phyloP scores from a whole-genome alignment of 2,329 filamentous ascomycete species.

The Aspergillus flavus region DNA sequence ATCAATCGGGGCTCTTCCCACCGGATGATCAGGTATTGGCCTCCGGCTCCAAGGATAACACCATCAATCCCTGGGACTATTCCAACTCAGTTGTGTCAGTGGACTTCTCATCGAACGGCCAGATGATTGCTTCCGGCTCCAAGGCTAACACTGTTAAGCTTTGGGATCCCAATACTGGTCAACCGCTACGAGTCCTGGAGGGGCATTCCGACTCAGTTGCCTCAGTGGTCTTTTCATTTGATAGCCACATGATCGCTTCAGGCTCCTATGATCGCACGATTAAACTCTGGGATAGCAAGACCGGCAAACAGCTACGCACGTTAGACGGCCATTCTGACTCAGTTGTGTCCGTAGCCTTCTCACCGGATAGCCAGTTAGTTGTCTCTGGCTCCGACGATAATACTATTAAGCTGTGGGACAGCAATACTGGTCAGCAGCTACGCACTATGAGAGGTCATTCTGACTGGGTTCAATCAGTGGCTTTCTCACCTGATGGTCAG shows the following conservation, averaged over 20 bases:
- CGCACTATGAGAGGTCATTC: background rate
- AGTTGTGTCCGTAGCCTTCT: background rate
- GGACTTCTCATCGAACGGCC: background rate
- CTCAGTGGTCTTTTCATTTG: background rate
- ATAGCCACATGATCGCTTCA: background rate
- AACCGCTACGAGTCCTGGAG: conserved; percentile 15
- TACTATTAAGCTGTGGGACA: background rate
- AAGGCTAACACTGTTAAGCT: background rate
- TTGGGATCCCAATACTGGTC: background rate
- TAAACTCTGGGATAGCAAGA: background rate
- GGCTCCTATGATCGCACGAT: background rate
- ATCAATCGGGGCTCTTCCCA: background rate
- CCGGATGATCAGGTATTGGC: background rate
- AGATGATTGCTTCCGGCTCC: background rate
- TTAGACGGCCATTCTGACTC: background rate
- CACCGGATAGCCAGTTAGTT: background rate
- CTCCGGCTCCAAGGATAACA: background rate
- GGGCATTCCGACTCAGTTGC: conserved; percentile 13
- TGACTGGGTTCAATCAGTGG: background rate
- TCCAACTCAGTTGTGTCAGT: background rate
- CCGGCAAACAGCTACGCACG: background rate
- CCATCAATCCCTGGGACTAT: background rate
- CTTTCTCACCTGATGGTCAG: background rate
- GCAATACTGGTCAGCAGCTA: background rate
- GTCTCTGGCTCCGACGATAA: background rate